Evolutionary conservation across 768 basidiomycete species (phyloP), one percentile per base, ranked within the genome.

Genomic region (Suillus bovinus): DNA sequence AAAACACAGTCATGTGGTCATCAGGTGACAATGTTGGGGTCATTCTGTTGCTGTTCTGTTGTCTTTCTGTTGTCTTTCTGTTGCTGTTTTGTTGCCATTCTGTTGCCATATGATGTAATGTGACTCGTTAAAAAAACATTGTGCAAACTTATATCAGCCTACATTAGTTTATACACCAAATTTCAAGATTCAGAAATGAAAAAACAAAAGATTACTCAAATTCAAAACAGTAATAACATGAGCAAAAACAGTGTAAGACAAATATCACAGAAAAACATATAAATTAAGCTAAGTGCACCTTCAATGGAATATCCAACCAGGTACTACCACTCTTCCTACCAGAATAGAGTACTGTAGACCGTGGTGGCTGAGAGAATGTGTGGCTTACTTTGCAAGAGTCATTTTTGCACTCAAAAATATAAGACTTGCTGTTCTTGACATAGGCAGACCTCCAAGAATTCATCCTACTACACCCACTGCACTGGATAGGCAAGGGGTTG

Each of bases 331-430:
- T 16, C 27, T 49, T 49, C 47, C 27, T 49, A 49, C 47, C 47
- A 49, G 24, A 49, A 27, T 49, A 49, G 0, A 49, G 47, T 27
- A 49, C 14, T 16, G 24, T 49, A 27, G 47, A 49, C 47, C 47
- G 24, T 16, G 46, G 46, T 27, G 46, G 24, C 46, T 47, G 24
- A 47, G 46, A 27, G 46, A 47, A 47, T 16, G 13, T 27, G 6
- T 47, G 46, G 46, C 46, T 47, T 24, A 47, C 46, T 27, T 8
- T 24, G 24, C 46, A 47, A 24, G 46, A 24, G 22, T 47, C 24
- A 49, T 49, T 49, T 49, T 27, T 49, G 47, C 47, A 49, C 47
- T 49, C 47, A 49, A 49, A 49, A 49, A 49, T 49, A 4, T 49
- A 49, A 49, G 47, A 7, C 47, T 49, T 49, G 47, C 24, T 49